Evolutionary conservation across 2,329 filamentous ascomycete genomes (phyloP).

Genomic region (Fusarium beomiforme): DNA sequence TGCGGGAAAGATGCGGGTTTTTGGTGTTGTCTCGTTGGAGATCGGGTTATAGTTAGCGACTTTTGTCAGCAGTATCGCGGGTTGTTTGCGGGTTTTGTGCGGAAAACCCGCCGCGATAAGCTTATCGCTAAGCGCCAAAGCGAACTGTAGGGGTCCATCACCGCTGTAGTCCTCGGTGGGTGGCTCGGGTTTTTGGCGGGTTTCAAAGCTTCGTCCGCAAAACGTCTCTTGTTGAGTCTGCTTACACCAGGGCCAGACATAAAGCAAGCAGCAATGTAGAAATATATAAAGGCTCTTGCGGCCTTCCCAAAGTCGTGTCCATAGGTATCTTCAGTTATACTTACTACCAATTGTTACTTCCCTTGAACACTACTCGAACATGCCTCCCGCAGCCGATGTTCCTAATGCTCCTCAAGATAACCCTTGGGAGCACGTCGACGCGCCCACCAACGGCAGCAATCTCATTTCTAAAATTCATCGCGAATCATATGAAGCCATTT

Average conservation of each 20-base stretch:
- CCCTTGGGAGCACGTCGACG: background rate
- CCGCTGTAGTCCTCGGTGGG: too few species aligned
- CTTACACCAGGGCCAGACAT: too few species aligned
- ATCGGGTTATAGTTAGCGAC: background rate
- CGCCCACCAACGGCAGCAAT: background rate
- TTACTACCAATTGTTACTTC: rapidly evolving
- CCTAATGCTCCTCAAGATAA: background rate
- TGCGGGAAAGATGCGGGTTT: background rate
- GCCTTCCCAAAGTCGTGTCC: too few species aligned
- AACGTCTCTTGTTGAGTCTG: background rate
- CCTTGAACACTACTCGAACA: background rate
- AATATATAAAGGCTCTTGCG: background rate
- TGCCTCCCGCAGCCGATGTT: background rate
- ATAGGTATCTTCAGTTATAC: rapidly evolving
- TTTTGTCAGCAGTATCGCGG: slow-evolving; percentile 9
- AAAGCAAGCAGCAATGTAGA: too few species aligned
- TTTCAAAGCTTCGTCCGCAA: background rate
- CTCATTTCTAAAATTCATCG: background rate
- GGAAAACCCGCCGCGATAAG: background rate
- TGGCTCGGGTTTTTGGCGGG: background rate
- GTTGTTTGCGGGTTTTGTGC: background rate
- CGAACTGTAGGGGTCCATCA: background rate
- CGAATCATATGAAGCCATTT: slow-evolving; percentile 49
- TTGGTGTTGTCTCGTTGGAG: rapidly evolving
- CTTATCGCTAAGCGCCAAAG: background rate